A percentile compares a stretch with the other conserved stretches of the same genome.
Evolutionary conservation across 352 stramenopile species (phyloP).

Genomic region (Pythium guiyangense): DNA sequence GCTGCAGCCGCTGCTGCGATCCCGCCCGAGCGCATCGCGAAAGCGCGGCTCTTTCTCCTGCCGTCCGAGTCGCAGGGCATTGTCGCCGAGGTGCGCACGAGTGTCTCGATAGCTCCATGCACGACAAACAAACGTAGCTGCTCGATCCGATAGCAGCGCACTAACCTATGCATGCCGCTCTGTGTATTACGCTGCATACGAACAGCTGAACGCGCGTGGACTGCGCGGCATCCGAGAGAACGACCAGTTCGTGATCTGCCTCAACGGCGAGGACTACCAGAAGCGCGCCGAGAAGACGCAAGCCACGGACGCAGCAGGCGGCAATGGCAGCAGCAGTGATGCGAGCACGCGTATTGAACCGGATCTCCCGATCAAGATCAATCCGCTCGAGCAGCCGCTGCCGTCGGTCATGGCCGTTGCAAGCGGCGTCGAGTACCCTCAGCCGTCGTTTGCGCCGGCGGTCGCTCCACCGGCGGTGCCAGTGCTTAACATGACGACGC

Average conservation of each 20-base stretch:
- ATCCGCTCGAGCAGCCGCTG: background rate
- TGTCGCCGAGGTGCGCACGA: constrained; percentile 43
- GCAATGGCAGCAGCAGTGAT: background rate
- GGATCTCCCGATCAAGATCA: background rate
- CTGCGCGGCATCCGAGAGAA: constrained; percentile 75
- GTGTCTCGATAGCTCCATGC: background rate
- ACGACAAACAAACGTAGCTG: background rate
- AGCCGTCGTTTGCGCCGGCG: constrained; percentile 8
- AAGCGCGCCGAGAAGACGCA: constrained; percentile 18
- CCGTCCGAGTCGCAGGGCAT: constrained; percentile 52
- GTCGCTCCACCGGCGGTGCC: background rate
- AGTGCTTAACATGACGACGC: constrained; percentile 1
- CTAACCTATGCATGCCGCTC: background rate
- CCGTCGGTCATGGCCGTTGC: background rate
- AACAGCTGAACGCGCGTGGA: constrained; percentile 60
- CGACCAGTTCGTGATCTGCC: constrained; percentile 68
- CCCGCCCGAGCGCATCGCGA: constrained; percentile 20
- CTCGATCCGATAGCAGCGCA: background rate
- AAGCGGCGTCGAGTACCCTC: constrained; percentile 13
- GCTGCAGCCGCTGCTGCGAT: constrained; percentile 7
- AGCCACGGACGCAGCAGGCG: background rate
- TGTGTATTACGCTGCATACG: constrained; percentile 3
- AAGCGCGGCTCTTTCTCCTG: constrained; percentile 60
- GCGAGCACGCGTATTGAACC: constrained; percentile 1
- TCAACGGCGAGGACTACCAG: constrained; percentile 68